phyloP scores from a whole-genome alignment of 1,284 basidiomycete genomes.

The Singerocomus rubriflavus region DNA sequence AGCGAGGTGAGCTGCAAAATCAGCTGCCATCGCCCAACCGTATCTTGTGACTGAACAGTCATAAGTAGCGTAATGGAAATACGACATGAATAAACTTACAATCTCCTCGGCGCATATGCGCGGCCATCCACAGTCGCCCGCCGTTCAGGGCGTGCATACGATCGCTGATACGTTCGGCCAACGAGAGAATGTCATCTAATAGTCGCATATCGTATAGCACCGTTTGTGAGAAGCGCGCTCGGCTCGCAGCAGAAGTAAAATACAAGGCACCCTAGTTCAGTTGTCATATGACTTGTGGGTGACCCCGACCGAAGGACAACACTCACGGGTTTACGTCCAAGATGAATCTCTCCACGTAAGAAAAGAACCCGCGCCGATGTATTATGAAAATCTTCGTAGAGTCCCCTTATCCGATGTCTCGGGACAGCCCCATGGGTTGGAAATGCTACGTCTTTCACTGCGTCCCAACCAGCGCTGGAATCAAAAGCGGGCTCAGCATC shows the following conservation, averaged over 20 bases:
- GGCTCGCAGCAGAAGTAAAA: slow-evolving; percentile 37
- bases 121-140: slow-evolving; percentile 45
- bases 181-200: slow-evolving; percentile 28
- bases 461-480: slow-evolving; percentile 38
- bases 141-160: slow-evolving; percentile 35
- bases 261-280: slow-evolving; percentile 35
- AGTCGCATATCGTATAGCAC: slow-evolving; percentile 37
- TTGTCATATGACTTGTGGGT: background rate
- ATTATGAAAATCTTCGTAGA: slow-evolving; percentile 39
- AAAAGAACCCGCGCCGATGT: slow-evolving; percentile 37
- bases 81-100: slow-evolving; percentile 27
- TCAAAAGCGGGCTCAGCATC: background rate
- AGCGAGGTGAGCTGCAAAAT: slow-evolving; percentile 36
- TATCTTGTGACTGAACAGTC: slow-evolving; percentile 19
- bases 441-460: slow-evolving; percentile 38
- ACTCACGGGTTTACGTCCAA: slow-evolving; percentile 41
- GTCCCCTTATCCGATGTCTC: slow-evolving; percentile 34
- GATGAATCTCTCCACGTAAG: slow-evolving; percentile 42
- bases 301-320: background rate
- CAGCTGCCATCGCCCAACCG: slow-evolving; percentile 37
- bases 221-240: slow-evolving; percentile 33
- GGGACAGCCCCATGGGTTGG: slow-evolving; percentile 37
- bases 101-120: slow-evolving; percentile 49
- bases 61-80: slow-evolving; percentile 1
- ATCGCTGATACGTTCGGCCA: slow-evolving; percentile 34